Evolutionary conservation across 345 rosid genomes (phyloP), one percentile per base, ranked within the genome.

Genomic region (Sonneratia alba): DNA sequence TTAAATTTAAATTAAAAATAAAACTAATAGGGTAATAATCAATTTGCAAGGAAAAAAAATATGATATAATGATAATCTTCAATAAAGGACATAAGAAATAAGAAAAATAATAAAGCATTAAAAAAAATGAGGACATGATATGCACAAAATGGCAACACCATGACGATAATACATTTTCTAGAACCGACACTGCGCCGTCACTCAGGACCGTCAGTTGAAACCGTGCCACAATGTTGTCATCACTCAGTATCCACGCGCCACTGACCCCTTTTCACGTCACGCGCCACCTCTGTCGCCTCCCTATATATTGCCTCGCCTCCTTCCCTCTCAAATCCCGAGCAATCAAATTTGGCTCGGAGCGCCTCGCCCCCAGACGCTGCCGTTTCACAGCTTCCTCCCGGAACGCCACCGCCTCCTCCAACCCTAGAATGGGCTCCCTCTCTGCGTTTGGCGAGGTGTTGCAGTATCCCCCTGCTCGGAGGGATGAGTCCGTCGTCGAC

Each of bases 401-500:
- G 7, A 45, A 27, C 67, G 65, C 55, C 57, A 16, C 59, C 27
- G 62, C 43, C 6, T 53, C 79, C 8, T 59, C 45, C 5, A 9
- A 59, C 22, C 48, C 10, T 19, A 14, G 18, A 65, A 94, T 94
- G 98, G 93, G 89, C 51, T 90, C 97, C 11, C 82, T 87, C 56
- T 78, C 78, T 37, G 78, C 76, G 42, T 36, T 74, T 5, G 74
- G 79, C 34, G 76, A 73, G 55, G 73, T 76, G 27, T 67, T 90
- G 67, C 79, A 81, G 66, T 91, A 91, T 61, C 93, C 97, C 12
- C 27, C 51, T 7, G 86, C 85, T 65, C 93, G 90, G 38, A 79
- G 96, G 13, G 96, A 94, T 68, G 88, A 90, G 51, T 82, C 93
- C 61, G 81, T 90, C 21, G 85, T 90, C 21, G 97, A 94, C 0